phyloP scores from a whole-genome alignment of 345 rosid genomes.

The Ceriops tagal region DNA sequence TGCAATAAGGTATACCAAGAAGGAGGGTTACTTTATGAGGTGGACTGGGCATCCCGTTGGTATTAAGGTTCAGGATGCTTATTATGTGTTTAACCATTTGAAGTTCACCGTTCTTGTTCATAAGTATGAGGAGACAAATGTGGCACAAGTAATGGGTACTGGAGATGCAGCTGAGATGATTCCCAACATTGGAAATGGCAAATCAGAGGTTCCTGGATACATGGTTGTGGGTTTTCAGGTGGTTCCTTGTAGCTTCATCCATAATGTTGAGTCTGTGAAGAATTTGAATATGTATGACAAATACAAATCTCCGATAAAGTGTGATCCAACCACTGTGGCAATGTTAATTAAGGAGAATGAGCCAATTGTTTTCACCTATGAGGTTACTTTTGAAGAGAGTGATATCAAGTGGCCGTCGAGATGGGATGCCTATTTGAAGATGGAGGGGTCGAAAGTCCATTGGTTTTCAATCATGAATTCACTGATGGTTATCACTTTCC shows the following conservation, averaged over 20 bases:
- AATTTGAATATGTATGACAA: constrained; percentile 52
- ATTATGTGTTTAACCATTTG: constrained; percentile 79
- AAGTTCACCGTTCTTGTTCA: constrained; percentile 81
- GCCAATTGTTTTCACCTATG: constrained; percentile 68
- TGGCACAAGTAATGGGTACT: constrained; percentile 82
- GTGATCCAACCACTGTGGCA: constrained; percentile 63
- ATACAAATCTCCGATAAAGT: constrained; percentile 61
- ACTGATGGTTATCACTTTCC: constrained; percentile 82
- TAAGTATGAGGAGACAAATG: constrained; percentile 24
- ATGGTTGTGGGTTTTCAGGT: constrained; percentile 93
- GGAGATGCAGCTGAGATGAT: constrained; percentile 45
- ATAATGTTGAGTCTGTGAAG: constrained; percentile 50
- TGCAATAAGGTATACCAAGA: constrained; percentile 35
- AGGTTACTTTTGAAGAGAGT: constrained; percentile 66
- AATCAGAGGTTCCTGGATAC: constrained; percentile 54
- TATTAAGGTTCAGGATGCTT: constrained; percentile 62
- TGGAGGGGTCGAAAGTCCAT: constrained; percentile 86
- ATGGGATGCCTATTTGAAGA: constrained; percentile 81
- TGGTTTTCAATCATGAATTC: constrained; percentile 87
- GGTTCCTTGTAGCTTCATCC: constrained; percentile 64
- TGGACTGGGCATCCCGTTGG: constrained; percentile 90
- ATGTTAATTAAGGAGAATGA: constrained; percentile 74
- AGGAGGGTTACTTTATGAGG: background rate
- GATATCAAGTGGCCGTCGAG: constrained; percentile 92
- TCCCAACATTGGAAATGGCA: constrained; percentile 34